Conservation (phyloP, 2,329 filamentous ascomycete genomes). For the Dothideomycetidae sp. region DNA sequence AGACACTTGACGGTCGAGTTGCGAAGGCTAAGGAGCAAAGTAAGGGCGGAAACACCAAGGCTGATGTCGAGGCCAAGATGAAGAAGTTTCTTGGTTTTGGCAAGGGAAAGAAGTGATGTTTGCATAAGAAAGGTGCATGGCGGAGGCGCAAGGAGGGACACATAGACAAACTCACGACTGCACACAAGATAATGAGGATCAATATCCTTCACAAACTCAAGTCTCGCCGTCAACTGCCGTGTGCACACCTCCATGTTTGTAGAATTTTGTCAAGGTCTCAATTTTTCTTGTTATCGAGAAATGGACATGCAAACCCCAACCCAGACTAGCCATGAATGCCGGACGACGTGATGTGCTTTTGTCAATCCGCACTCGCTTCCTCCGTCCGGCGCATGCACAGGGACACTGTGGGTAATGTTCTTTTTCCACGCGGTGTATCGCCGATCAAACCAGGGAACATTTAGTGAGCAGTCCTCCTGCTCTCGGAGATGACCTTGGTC, state of each 20-base stretch:
- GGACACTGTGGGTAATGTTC: too few species aligned
- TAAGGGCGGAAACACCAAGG: slow-evolving; percentile 15
- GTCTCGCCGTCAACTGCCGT: too few species aligned
- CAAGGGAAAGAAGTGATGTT: slow-evolving; percentile 29
- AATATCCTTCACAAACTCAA: too few species aligned
- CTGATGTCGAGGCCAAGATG: slow-evolving; percentile 32
- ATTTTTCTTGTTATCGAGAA: neutral
- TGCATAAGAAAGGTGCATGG: neutral
- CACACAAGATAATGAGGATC: too few species aligned
- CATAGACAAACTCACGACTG: too few species aligned
- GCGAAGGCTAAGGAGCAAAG: slow-evolving; percentile 27
- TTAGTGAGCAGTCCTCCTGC: slow-evolving; percentile 65
- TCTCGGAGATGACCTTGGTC: slow-evolving; percentile 93
- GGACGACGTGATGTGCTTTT: neutral
- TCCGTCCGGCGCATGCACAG: too few species aligned
- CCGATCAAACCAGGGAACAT: slow-evolving; percentile 15
- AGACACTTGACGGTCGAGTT: slow-evolving; percentile 27
- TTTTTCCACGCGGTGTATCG: too few species aligned
- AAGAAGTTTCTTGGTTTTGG: slow-evolving; percentile 60
- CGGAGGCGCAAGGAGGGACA: too few species aligned
- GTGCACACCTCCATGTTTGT: too few species aligned
- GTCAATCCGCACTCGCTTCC: too few species aligned
- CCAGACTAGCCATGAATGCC: neutral
- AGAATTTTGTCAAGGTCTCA: neutral
- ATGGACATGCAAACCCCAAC: neutral